These are phyloP conservation scores for Leccinum griseonigrum DNA, from an alignment of 1,284 basidiomycete species.

Conservation along the genomic window DNA sequence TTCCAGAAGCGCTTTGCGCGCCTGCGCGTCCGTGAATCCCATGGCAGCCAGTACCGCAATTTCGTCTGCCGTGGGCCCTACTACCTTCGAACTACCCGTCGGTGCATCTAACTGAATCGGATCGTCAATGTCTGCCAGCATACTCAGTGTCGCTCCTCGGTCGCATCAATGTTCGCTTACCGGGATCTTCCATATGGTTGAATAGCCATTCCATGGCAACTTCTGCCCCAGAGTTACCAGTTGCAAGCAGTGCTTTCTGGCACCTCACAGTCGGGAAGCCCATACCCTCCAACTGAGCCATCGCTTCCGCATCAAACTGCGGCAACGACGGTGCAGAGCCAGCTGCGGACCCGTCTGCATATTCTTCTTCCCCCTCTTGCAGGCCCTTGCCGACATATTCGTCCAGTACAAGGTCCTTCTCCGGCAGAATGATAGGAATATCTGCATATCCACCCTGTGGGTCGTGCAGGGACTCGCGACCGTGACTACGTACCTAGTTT, in stretches of 20 bases:
- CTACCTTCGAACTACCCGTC: constrained; percentile 27
- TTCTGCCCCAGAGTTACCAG: constrained; percentile 78
- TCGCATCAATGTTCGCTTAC: constrained; percentile 37
- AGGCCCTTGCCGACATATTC: constrained; percentile 72
- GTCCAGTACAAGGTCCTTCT: constrained; percentile 67
- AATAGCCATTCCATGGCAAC: constrained; percentile 97
- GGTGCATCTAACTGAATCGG: constrained; percentile 54
- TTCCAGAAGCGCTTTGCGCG: constrained; percentile 83
- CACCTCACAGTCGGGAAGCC: constrained; percentile 84
- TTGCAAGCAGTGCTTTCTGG: constrained; percentile 88
- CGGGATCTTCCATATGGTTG: constrained; percentile 91
- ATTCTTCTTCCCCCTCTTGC: constrained; percentile 69
- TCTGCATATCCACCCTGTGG: constrained; percentile 46
- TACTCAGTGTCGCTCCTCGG: neutral
- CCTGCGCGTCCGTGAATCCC: constrained; percentile 89
- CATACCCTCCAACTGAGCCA: constrained; percentile 81
- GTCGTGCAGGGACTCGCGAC: neutral
- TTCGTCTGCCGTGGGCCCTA: constrained; percentile 68
- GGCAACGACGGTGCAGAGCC: constrained; percentile 41
- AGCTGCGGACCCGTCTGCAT: constrained; percentile 53
- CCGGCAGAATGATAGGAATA: constrained; percentile 80
- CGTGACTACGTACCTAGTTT: constrained; percentile 71
- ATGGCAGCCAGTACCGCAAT: constrained; percentile 81
- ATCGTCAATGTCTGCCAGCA: constrained; percentile 75
- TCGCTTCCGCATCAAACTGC: constrained; percentile 69